phyloP scores from a whole-genome alignment of 805 yeast species.

The Metschnikowia gelsemii region DNA sequence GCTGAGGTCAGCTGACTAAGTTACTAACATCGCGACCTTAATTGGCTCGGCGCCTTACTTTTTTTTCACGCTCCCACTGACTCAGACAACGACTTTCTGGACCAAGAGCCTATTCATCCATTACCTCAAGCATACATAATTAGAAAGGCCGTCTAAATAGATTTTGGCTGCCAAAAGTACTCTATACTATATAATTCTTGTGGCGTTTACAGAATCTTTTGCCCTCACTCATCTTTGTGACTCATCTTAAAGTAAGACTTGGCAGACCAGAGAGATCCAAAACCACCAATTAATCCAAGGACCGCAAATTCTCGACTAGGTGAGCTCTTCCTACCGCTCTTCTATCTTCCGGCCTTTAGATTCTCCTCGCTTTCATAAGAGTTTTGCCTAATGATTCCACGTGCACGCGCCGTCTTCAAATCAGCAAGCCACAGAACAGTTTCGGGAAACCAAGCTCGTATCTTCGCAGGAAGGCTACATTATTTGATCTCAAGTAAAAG shows the following conservation, averaged over 20 bases:
- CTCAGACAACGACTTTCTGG: constrained; percentile 2
- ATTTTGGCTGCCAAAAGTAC: no score
- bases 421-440: neutral
- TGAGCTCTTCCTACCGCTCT: no score
- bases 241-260: no score
- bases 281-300: neutral
- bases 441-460: neutral
- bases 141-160: no score
- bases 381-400: constrained; percentile 4
- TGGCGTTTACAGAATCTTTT: no score
- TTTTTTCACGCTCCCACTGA: constrained; percentile 5
- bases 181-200: no score
- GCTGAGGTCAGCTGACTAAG: constrained; percentile 9
- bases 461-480: constrained; percentile 4
- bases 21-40: constrained; percentile 17
- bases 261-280: no score
- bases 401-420: constrained; percentile 4
- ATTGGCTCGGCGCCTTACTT: constrained; percentile 11
- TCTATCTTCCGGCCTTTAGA: no score
- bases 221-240: no score
- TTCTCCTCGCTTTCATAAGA: no score
- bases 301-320: no score
- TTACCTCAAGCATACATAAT: neutral
- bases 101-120: neutral
- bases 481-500: neutral